These are phyloP conservation scores for Tetrahymena borealis DNA, from an alignment of 73 alveolate species.

Conservation along the genomic window DNA sequence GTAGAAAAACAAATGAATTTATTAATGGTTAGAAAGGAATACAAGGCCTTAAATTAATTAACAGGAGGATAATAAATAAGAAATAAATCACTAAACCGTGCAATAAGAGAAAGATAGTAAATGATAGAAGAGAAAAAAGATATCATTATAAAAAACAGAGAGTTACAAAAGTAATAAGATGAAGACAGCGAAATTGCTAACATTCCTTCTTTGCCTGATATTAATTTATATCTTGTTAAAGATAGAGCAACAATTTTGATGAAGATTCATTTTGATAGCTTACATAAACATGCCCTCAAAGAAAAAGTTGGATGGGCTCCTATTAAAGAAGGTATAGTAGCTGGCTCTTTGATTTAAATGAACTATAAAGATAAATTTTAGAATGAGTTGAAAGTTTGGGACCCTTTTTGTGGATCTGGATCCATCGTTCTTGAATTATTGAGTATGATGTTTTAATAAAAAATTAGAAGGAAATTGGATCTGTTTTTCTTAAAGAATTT, in stretches of 20 bases:
- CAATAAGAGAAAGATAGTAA: background rate
- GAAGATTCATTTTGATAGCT: background rate
- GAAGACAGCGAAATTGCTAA: background rate
- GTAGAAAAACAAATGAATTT: background rate
- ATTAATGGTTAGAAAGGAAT: background rate
- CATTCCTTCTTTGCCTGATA: background rate
- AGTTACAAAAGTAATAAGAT: background rate
- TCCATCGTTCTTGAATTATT: background rate
- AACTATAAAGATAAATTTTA: background rate
- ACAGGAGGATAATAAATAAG: background rate
- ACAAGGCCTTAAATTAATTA: background rate
- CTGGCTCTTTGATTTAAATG: background rate
- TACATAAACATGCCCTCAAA: background rate
- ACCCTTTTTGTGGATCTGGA: background rate
- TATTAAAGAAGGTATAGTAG: background rate
- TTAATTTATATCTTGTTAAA: background rate
- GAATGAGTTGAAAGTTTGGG: background rate
- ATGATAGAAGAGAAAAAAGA: background rate
- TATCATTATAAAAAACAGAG: background rate
- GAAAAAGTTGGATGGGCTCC: slow-evolving; percentile 2
- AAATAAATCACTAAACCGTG: background rate
- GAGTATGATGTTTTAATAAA: background rate
- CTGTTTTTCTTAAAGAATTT: background rate
- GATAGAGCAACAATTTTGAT: background rate
- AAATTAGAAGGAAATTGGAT: background rate